Evolutionary conservation across 352 stramenopile species (phyloP).

Genomic region (Phytophthora cactorum): DNA sequence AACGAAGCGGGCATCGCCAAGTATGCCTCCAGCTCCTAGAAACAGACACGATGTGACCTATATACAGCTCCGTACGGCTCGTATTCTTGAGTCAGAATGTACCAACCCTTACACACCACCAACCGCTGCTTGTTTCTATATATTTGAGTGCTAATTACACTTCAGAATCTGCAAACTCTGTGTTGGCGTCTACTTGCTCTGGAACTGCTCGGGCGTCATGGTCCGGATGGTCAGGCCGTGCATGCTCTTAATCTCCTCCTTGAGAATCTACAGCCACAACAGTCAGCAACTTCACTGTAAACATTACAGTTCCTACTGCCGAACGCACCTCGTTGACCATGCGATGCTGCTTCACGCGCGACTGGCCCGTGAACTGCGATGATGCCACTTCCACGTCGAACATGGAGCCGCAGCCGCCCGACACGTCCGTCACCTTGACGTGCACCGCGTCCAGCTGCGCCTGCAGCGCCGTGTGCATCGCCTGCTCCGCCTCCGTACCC

Average conservation of each 20-base stretch:
- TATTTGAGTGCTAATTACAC: conserved; percentile 19
- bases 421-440: conserved; percentile 89
- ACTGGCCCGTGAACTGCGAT: conserved; percentile 75
- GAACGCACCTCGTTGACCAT: conserved; percentile 81
- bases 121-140: conserved; percentile 19
- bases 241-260: conserved; percentile 89
- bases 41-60: not conserved
- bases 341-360: conserved; percentile 88
- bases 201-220: conserved; percentile 79
- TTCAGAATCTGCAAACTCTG: not conserved
- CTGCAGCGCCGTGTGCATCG: conserved; percentile 73
- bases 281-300: not conserved
- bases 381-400: conserved; percentile 90
- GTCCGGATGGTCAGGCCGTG: conserved; percentile 86
- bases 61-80: not conserved
- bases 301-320: not conserved
- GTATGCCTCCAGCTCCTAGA: conserved; percentile 65
- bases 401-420: conserved; percentile 89
- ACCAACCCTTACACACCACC: no score
- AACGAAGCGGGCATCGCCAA: conserved; percentile 92
- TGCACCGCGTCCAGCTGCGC: conserved; percentile 70
- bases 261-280: conserved; percentile 59
- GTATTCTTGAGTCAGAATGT: no score
- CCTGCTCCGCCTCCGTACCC: conserved; percentile 57
- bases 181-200: conserved; percentile 52